Base-by-base conservation (phyloP, 1,284 basidiomycete genomes). In the Wolfiporia cocos region DNA sequence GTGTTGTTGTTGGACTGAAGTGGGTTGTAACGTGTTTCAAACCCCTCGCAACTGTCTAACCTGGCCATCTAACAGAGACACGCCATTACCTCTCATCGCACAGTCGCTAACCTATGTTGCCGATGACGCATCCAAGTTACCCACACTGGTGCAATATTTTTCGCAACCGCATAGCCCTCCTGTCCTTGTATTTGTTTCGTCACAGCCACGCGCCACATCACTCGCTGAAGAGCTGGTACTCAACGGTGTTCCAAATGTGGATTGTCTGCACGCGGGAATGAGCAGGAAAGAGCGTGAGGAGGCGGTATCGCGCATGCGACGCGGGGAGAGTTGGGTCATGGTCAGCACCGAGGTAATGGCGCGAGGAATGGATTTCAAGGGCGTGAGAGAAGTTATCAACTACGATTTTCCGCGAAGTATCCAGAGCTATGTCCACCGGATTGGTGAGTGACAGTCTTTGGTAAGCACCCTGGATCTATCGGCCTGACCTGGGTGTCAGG, bases 351-450 rank as follows among this genome's bases (percentile, higher is more conserved):
- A 97, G 59, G 88, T 96, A 29, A 87, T 96, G 84, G 92, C 92
- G 10, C 76, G 96, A 50, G 96, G 95, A 3, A 94, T 99, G 81
- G 95, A 99, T 61, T 98, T 99, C 70, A 89, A 90, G 61, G 93
- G 93, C 11, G 85, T 99, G 33, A 75, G 86, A 49, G 84, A 97
- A 53, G 94, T 99, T 10, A 86, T 99, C 61, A 99, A 97, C 64
- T 97, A 93, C 57, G 93, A 96, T 64, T 95, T 96, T 64, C 93
- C 93, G 2, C 92, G 86, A 41, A 92, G 81, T 42, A 86, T 95
- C 2, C 92, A 96, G 62, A 91, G 85, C 54, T 99, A 99, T 58
- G 80, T 99, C 24, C 95, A 99, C 65, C 77, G 95, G 20, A 96
- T 99, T 45, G 95, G 90, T 76, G 37, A 47, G 73, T 56, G 35